Evolutionary conservation across 345 rosid species (phyloP), one percentile per base, ranked within the genome.

Genomic region (Adansonia digitata): DNA sequence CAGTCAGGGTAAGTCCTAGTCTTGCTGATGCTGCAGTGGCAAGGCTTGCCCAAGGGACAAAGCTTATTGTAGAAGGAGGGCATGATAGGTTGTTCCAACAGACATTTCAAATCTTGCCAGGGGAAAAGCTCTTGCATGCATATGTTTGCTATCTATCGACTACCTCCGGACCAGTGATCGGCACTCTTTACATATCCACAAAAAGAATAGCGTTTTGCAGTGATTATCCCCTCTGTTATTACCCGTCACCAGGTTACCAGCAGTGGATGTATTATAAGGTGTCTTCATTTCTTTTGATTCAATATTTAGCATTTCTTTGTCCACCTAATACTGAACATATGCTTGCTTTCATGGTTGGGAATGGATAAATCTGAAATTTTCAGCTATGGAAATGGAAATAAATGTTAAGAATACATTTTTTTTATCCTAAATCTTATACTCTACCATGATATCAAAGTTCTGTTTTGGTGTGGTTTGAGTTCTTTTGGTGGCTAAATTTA

Each of bases 11-110:
- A 29, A 88, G 86, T 72, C 87, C 97, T 7, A 90, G 88, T 74
- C 31, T 94, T 70, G 76, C 88, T 5, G 93, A 92, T 68, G 93
- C 91, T n/a, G 93, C 97, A 74, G 78, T 88, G 92, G 91, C 93
- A 49, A 92, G 93, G 84, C 85, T 94, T 64, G 17, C 90, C 72
- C 94, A 88, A 62, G 97, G 97, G 59, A 86, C 93, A 59, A 91
- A 84, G 79, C 80, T 92, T 63, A 72, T 94, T 7, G 57, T 88
- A 11, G 97, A 92, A 87, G 97, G 97, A 82, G 98, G 94, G 48
- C 83, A 85, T 52, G 88, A 86, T 18, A 91, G 82, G 83, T 81
- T 90, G 69, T 94, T 91, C 79, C 88, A 82, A 67, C 91, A 83
- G 22, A 85, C 85, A 20, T 94, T 94, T 80, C 87, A 84, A 64